Conservation (phyloP, 495 filamentous ascomycete species). For the Aspergillus biplanus region DNA sequence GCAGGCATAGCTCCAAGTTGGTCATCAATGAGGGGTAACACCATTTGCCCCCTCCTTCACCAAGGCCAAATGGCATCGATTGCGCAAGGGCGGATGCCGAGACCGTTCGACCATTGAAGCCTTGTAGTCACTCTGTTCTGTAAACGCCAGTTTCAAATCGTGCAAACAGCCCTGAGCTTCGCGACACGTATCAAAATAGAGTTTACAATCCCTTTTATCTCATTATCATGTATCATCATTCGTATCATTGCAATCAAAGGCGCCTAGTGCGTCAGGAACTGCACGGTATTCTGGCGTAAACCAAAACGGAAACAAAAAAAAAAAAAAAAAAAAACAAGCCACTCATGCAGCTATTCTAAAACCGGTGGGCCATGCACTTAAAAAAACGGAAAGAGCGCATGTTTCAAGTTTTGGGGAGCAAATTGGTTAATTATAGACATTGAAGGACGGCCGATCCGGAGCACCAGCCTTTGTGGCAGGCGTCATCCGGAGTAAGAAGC, state of each 20-base stretch:
- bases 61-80: background rate
- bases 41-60: background rate
- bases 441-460: slow-evolving; percentile 25
- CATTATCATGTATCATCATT: slow-evolving; percentile 13
- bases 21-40: background rate
- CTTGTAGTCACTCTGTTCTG: too few species aligned
- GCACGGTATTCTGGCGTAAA: background rate
- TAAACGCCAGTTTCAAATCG: slow-evolving; percentile 7
- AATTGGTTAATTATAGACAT: slow-evolving; percentile 10
- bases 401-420: slow-evolving; percentile 6
- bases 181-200: slow-evolving; percentile 14
- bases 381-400: background rate
- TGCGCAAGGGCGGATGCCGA: too few species aligned
- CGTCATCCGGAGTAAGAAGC: slow-evolving; percentile 38
- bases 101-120: too few species aligned
- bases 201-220: slow-evolving; percentile 8
- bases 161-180: background rate
- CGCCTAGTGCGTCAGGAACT: slow-evolving; percentile 5
- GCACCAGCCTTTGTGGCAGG: slow-evolving; percentile 26
- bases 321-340: background rate
- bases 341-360: background rate
- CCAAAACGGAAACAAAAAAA: background rate
- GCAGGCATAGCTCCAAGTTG: background rate
- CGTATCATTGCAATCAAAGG: slow-evolving; percentile 9
- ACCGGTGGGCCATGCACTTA: background rate